phyloP scores from a whole-genome alignment of 352 stramenopile genomes.

The Pythium chondricola region DNA sequence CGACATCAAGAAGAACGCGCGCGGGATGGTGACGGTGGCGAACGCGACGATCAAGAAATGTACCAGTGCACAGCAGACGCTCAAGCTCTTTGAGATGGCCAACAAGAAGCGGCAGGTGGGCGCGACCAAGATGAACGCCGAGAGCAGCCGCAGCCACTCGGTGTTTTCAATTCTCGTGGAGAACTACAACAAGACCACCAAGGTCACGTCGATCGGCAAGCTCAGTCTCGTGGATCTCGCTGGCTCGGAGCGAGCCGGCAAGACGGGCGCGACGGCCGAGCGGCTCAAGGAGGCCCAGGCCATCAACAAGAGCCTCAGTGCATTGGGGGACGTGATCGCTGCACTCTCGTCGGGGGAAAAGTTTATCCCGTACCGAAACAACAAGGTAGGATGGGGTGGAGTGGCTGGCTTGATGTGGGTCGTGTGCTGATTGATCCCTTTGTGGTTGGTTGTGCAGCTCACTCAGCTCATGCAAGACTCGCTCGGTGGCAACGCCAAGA shows the following conservation, averaged over 20 bases:
- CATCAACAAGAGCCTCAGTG: conserved; percentile 89
- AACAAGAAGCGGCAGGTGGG: conserved; percentile 88
- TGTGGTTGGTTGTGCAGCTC: conserved; percentile 36
- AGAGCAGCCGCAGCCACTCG: conserved; percentile 86
- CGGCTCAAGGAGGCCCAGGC: conserved; percentile 83
- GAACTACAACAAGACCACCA: conserved; percentile 87
- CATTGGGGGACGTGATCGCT: conserved; percentile 90
- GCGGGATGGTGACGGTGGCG: conserved; percentile 89
- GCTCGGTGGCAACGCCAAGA: conserved; percentile 91
- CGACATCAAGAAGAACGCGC: conserved; percentile 92
- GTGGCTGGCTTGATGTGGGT: neutral
- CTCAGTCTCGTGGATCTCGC: conserved; percentile 86
- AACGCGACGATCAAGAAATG: conserved; percentile 80
- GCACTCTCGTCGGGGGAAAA: conserved; percentile 88
- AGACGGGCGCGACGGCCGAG: conserved; percentile 81
- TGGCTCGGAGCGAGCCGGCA: conserved; percentile 82
- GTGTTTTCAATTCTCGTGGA: conserved; percentile 87
- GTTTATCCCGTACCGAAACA: conserved; percentile 93
- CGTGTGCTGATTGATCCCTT: neutral
- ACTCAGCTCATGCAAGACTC: conserved; percentile 93
- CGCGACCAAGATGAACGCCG: conserved; percentile 91
- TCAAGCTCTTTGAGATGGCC: conserved; percentile 81
- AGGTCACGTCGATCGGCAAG: conserved; percentile 73
- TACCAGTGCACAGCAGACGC: conserved; percentile 59
- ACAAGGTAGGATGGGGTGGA: conserved; percentile 50